Evolutionary conservation across 495 filamentous ascomycete species (phyloP).

Genomic region (Venustampulla echinocandica): DNA sequence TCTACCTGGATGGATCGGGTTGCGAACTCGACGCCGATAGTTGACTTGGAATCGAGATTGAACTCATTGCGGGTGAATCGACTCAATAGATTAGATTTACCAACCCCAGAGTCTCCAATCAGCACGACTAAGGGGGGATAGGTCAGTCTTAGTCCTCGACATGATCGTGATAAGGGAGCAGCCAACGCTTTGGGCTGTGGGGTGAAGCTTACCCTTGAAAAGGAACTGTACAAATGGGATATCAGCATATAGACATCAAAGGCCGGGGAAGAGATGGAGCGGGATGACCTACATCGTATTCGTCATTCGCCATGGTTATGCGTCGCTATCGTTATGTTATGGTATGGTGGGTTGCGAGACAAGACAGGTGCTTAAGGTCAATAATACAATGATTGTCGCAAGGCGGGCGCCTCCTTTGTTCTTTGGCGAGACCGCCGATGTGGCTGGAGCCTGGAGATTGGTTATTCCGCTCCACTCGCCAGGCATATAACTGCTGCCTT

Average conservation of each 20-base stretch:
- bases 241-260: background rate
- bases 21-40: conserved; percentile 98
- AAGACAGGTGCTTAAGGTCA: conserved; percentile 10
- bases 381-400: conserved; percentile 20
- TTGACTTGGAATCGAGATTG: conserved; percentile 99
- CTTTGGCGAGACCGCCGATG: conserved; percentile 20
- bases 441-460: no score
- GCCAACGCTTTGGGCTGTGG: conserved; percentile 19
- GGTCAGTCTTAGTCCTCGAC: conserved; percentile 10
- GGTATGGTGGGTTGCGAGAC: conserved; percentile 13
- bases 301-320: conserved; percentile 91
- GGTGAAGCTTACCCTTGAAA: conserved; percentile 76
- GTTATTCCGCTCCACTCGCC: no score
- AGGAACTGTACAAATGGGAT: conserved; percentile 62
- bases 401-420: conserved; percentile 15
- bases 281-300: conserved; percentile 87
- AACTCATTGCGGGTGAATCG: conserved; percentile 99
- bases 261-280: background rate
- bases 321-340: conserved; percentile 17
- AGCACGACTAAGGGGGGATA: conserved; percentile 63
- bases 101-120: conserved; percentile 97
- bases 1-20: conserved; percentile 98
- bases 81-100: conserved; percentile 99
- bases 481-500: no score
- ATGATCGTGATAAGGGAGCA: conserved; percentile 15